Evolutionary conservation across 1,139 yeast species (phyloP), one percentile per base, ranked within the genome.

Genomic region (Scheffersomyces stambukii): DNA sequence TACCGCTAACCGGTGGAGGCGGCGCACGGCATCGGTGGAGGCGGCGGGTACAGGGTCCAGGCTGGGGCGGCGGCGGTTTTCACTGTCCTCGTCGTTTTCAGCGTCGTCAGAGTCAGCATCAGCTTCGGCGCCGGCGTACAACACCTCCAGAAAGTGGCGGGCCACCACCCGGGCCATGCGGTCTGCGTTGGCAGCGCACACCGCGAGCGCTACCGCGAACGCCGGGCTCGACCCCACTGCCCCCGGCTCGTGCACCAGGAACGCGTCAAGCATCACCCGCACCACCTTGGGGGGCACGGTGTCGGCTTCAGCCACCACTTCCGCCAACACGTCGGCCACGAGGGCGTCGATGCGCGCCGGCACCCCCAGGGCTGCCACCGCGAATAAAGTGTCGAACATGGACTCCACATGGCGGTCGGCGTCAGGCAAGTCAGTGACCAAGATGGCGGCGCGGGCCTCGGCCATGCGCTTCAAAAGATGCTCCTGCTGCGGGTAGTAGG

Each of bases 131-230:
- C 55, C 60, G 9, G 41, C 47, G 43, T 77, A 77, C 4, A 88
- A 54, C 38, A 80, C 64, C 46, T 85, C 95, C 0, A 95, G 80
- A 42, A 86, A 83, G 45, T 80, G 81, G 47, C 81, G 89, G 4
- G 94, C 84, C 16, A 84, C 68, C 41, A 78, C 77, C 39, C 95
- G 71, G 8, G 93, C 76, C 71, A 89, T 70, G 38, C 89, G 64
- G 42, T 84, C 94, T 1, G 78, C 55, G 44, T 85, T 84, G 3
- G 74, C 64, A 36, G 76, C 79, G 49, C 95, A 85, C 4, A 89
- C 69, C 10, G 74, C 64, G 24, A 81, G 54, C 5, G 91, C 77
- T 41, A 86, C 69, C 27, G 70, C 74, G 48, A 82, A 80, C 0
- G 83, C 86, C 0, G 83, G 80, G 41, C 62, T 70, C 33, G 51